phyloP scores from a whole-genome alignment of 345 rosid species.

The Aquilaria malaccensis region DNA sequence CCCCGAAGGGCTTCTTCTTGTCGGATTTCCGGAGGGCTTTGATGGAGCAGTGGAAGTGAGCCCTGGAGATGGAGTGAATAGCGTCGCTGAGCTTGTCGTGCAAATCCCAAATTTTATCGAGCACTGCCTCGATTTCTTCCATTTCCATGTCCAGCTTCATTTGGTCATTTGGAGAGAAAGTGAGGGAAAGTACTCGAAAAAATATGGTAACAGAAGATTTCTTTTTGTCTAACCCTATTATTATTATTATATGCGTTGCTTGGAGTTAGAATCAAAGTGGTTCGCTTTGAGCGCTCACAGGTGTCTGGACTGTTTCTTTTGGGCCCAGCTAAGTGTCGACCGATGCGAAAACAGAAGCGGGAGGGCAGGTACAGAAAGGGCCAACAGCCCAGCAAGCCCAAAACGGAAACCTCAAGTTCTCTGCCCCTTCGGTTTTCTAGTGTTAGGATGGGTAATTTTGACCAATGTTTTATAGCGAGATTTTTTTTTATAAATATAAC shows the following conservation, averaged over 20 bases:
- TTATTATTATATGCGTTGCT: background rate
- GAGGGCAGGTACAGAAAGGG: background rate
- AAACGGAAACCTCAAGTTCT: no score
- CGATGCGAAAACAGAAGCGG: background rate
- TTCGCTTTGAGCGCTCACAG: constrained; percentile 10
- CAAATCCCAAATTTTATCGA: constrained; percentile 94
- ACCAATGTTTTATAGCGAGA: no score
- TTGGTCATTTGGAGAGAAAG: constrained; percentile 20
- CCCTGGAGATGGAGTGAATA: constrained; percentile 72
- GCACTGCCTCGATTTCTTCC: constrained; percentile 77
- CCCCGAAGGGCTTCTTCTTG: constrained; percentile 29
- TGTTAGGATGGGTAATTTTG: no score
- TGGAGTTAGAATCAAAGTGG: background rate
- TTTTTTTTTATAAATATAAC: no score
- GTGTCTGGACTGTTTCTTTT: background rate
- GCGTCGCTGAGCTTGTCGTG: constrained; percentile 98
- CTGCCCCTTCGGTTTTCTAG: no score
- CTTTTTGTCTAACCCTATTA: background rate
- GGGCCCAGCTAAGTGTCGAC: background rate
- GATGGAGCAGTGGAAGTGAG: constrained; percentile 74
- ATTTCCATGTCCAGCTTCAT: constrained; percentile 85
- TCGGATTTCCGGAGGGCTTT: constrained; percentile 31
- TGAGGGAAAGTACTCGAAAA: background rate
- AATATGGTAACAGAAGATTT: background rate
- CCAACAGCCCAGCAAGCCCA: no score